Conservation (phyloP, 805 yeast species). For the Cyberlindnera veronae region DNA sequence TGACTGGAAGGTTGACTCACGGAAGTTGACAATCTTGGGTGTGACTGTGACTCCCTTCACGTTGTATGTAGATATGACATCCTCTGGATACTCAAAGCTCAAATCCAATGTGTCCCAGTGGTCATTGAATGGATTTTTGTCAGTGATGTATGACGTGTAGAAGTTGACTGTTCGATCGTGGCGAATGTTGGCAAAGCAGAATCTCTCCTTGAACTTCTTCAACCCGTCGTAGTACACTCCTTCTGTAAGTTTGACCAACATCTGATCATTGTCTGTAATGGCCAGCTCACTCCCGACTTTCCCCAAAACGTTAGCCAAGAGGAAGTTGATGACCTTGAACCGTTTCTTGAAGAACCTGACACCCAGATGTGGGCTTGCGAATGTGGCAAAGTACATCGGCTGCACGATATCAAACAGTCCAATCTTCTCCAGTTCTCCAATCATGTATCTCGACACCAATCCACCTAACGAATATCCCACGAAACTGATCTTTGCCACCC, state of each 20-base stretch:
- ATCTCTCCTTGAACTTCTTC: conserved; percentile 49
- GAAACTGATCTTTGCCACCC: conserved; percentile 57
- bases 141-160: conserved; percentile 74
- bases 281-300: conserved; percentile 75
- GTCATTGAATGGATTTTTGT: conserved; percentile 69
- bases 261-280: conserved; percentile 40
- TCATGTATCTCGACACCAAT: conserved; percentile 70
- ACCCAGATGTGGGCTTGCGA: conserved; percentile 81
- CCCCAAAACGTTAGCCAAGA: conserved; percentile 57
- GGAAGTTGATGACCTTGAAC: conserved; percentile 38
- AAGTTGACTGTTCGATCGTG: conserved; percentile 88
- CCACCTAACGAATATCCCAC: conserved; percentile 93
- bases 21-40: conserved; percentile 53
- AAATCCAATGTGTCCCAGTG: conserved; percentile 40
- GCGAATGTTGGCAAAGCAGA: conserved; percentile 67
- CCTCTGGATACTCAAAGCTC: conserved; percentile 45
- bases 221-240: conserved; percentile 54
- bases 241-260: conserved; percentile 40
- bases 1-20: conserved; percentile 27
- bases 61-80: conserved; percentile 29
- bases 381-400: conserved; percentile 62
- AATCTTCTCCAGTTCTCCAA: conserved; percentile 63
- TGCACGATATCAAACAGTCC: conserved; percentile 51
- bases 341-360: conserved; percentile 43
- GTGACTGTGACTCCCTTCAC: conserved; percentile 37